Base-by-base conservation (phyloP, 306 rosid genomes). In the Coriaria nepalensis region DNA sequence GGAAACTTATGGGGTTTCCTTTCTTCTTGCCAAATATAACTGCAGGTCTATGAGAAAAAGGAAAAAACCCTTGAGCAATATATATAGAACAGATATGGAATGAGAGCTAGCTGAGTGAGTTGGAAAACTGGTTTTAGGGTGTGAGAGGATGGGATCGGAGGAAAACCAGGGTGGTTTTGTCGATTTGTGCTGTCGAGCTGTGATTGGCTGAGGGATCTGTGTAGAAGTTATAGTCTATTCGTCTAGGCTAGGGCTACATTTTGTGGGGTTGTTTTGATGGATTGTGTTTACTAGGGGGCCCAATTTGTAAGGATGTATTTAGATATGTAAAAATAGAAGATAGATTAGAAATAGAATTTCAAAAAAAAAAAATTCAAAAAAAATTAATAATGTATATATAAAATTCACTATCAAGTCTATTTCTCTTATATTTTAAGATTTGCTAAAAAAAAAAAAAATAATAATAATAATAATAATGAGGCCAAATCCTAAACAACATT, bases 101-200 rank as follows among this genome's bases (percentile, higher is more conserved):
- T 7, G 7, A 5, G 36, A 10, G 5, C 33, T 34, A 10, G 5
- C 33, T 34, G 4, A 20, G 7, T 5, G 35, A 14, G 35, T 34
- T 4, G 35, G 4, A 35, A 56, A 35, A 45, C 60, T 49, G 67
- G 67, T 64, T 63, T 68, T 4, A 0, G 41, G 11, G 29, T 4
- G n/a, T 5, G 6, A 6, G 15, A 13, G 32, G 37, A 47, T 32
- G 73, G 75, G 67, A 67, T 66, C 35, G 60, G 59, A 12, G 60
- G 60, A 45, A 73, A 62, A 78, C 72, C 61, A 59, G 50, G 9
- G 63, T 29, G 34, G 67, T 62, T 57, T 46, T 34, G 3, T 10
- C 6, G 54, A 33, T 20, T 20, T 70, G 75, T n/a, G 86, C 37
- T 86, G 93, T 86, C 93, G 80, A 86, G 0, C 32, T 1, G 0